Percentiles rank a stretch among this genome's conserved stretches.
phyloP scores from a whole-genome alignment of 2,329 filamentous ascomycete genomes.

The Fusarium sp. region DNA sequence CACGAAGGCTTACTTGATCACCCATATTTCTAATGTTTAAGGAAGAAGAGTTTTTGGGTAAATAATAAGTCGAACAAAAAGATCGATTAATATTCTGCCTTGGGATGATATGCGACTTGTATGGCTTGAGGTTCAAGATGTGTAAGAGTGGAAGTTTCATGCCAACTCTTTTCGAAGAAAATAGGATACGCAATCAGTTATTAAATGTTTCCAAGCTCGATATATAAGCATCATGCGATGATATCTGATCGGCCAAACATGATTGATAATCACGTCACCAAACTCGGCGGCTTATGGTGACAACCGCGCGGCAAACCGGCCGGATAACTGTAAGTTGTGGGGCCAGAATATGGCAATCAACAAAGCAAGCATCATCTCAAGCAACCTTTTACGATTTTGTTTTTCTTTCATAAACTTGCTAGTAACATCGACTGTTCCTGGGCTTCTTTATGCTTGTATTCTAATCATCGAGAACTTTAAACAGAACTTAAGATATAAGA shows the following conservation, averaged over 20 bases:
- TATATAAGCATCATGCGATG: neutral
- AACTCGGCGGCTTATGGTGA: neutral
- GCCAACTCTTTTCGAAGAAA: neutral
- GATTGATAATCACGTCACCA: conserved; percentile 12
- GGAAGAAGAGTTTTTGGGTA: fast-evolving
- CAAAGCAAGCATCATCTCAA: neutral
- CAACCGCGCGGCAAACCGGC: conserved; percentile 6
- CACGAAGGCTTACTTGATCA: neutral
- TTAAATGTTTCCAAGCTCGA: fast-evolving
- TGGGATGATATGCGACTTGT: neutral
- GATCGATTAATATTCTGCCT: fast-evolving
- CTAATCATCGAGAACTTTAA: neutral
- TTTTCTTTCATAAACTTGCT: neutral
- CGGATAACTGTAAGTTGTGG: too few relatives aligned
- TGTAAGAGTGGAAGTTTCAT: neutral
- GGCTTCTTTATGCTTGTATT: neutral
- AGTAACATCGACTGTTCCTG: fast-evolving
- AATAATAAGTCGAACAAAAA: neutral
- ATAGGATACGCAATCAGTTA: fast-evolving
- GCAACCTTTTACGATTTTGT: neutral
- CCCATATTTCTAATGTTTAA: neutral
- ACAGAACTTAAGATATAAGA: too few relatives aligned
- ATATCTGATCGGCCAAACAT: neutral
- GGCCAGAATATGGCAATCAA: neutral
- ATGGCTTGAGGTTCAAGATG: too few relatives aligned